phyloP scores from a whole-genome alignment of 129 eudicot species.

The Centrapalus pauciflorus region DNA sequence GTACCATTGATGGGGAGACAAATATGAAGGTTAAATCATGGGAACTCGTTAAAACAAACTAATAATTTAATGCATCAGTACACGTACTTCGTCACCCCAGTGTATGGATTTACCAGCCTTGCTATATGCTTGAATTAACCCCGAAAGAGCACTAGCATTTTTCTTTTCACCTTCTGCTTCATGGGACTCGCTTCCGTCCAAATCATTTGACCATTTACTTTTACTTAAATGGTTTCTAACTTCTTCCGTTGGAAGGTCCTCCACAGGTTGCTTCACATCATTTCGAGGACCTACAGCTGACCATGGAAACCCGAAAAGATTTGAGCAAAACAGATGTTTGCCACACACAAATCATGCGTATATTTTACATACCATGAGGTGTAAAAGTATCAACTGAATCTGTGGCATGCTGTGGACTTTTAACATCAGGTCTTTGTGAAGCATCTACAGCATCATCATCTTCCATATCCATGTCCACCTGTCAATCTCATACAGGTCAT shows the following conservation, averaged over 20 bases:
- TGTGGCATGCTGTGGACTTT: conserved; percentile 24
- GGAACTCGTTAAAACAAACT: background rate
- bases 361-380: conserved; percentile 50
- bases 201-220: conserved; percentile 87
- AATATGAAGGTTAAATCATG: background rate
- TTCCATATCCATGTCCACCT: conserved; percentile 99
- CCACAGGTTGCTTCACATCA: conserved; percentile 30
- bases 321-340: background rate
- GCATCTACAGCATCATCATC: conserved; percentile 50
- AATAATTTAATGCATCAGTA: background rate
- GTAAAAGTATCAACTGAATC: conserved; percentile 25
- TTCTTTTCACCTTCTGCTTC: conserved; percentile 33
- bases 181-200: conserved; percentile 58
- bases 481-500: conserved; percentile 16
- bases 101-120: conserved; percentile 84
- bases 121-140: conserved; percentile 53
- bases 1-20: background rate
- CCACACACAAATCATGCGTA: background rate
- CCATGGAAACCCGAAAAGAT: background rate
- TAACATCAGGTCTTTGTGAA: conserved; percentile 32
- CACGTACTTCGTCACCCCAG: conserved; percentile 91
- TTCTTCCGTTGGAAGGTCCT: conserved; percentile 40
- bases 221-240: conserved; percentile 76
- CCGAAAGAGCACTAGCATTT: conserved; percentile 42
- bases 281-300: conserved; percentile 28